Percentiles rank a stretch among this genome's conserved stretches.
phyloP scores from a whole-genome alignment of 2,329 filamentous ascomycete genomes.

The Colletotrichum sp. region DNA sequence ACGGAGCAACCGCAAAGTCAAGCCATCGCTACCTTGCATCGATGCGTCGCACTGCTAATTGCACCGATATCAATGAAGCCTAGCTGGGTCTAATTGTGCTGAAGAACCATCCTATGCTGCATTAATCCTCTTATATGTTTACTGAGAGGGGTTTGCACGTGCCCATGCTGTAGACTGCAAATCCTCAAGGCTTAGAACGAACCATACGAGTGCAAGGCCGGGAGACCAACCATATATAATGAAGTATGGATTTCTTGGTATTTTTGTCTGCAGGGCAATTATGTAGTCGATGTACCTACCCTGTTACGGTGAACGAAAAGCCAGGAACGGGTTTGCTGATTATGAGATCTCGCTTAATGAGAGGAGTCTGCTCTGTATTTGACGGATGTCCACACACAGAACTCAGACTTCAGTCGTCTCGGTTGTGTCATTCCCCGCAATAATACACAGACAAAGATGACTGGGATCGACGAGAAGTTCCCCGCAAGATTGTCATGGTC shows the following conservation, averaged over 20 bases:
- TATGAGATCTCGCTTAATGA: neutral
- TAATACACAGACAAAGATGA: neutral
- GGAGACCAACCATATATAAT: neutral
- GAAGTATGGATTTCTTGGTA: rapidly evolving
- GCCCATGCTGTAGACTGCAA: neutral
- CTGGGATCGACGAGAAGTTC: neutral
- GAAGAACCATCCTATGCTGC: neutral
- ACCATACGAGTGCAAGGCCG: neutral
- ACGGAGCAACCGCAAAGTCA: neutral
- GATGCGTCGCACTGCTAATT: neutral
- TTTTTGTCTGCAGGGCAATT: neutral
- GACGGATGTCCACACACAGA: neutral
- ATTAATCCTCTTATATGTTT: neutral
- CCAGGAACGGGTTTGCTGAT: neutral
- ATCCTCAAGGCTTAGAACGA: neutral
- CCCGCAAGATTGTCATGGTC: neutral
- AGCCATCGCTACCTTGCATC: rapidly evolving
- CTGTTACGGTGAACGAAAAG: neutral
- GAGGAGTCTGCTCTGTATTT: rapidly evolving
- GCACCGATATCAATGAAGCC: rapidly evolving
- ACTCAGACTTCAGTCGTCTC: neutral
- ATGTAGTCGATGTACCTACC: neutral
- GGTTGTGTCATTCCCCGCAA: neutral
- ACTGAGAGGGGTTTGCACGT: neutral
- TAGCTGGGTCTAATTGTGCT: rapidly evolving